Conservation (phyloP, 2,329 filamentous ascomycete species). For the Claviceps paspali region DNA sequence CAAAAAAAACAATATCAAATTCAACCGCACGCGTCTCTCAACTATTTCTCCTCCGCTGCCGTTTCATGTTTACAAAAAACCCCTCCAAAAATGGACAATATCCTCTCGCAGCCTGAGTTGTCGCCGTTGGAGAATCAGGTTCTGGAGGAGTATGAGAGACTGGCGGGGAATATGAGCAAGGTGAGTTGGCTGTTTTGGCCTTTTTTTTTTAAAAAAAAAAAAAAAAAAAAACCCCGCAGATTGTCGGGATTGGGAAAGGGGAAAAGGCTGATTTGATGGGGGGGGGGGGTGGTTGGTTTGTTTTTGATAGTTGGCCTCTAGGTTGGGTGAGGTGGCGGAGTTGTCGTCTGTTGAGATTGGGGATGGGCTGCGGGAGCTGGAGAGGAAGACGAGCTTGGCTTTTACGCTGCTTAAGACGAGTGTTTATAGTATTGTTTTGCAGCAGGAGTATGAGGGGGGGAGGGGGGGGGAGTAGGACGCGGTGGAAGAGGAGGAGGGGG, state of each 20-base stretch:
- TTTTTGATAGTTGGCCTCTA: conserved; percentile 44
- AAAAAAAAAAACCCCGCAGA: no score
- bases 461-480: conserved; percentile 22
- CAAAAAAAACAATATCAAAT: no score
- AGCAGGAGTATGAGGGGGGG: conserved; percentile 82
- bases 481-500: not conserved
- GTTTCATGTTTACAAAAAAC: no score
- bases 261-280: no score
- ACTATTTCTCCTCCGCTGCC: no score
- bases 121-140: conserved; percentile 83
- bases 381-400: conserved; percentile 86
- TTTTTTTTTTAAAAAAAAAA: not conserved
- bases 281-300: no score
- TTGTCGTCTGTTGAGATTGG: conserved; percentile 68
- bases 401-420: conserved; percentile 95
- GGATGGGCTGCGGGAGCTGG: conserved; percentile 72
- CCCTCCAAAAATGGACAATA: no score
- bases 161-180: conserved; percentile 83
- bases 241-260: no score
- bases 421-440: conserved; percentile 95
- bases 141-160: conserved; percentile 77
- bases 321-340: conserved; percentile 48
- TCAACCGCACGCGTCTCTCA: no score
- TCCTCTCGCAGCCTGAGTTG: conserved; percentile 39
- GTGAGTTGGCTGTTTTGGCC: conserved; percentile 37